Conservation (phyloP, 2,329 filamentous ascomycete genomes). For the Trichophyton equinum region DNA sequence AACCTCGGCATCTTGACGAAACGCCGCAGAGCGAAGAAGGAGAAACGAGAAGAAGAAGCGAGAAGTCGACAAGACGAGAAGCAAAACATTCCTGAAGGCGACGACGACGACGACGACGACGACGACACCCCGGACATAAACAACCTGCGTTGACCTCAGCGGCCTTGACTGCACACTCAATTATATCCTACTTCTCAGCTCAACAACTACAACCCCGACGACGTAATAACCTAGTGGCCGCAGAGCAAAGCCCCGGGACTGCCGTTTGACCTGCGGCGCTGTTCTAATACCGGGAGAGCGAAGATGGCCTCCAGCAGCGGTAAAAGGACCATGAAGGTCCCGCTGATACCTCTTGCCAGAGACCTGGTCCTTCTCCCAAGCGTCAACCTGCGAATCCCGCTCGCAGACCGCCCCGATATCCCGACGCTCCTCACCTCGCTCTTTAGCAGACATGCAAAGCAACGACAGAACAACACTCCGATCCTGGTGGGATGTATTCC, state of each 20-base stretch:
- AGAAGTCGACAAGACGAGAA: background rate
- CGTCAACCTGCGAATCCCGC: constrained; percentile 69
- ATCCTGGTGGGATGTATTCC: constrained; percentile 83
- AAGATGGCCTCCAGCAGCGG: constrained; percentile 1
- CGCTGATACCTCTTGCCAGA: constrained; percentile 70
- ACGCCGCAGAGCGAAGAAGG: background rate
- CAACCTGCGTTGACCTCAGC: background rate
- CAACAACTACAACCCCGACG: background rate
- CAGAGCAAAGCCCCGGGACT: background rate
- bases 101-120: background rate
- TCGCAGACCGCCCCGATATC: constrained; percentile 74
- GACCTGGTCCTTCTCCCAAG: constrained; percentile 76
- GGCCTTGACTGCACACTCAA: background rate
- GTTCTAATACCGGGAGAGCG: background rate
- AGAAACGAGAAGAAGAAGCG: background rate
- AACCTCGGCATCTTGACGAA: background rate
- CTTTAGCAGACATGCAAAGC: constrained; percentile 57
- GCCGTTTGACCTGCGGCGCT: background rate
- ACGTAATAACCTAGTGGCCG: background rate
- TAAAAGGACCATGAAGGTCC: constrained; percentile 37
- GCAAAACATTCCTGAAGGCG: background rate
- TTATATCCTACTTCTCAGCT: background rate
- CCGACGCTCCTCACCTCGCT: constrained; percentile 75
- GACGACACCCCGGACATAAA: background rate
- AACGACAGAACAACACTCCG: constrained; percentile 49